phyloP scores from a whole-genome alignment of 176 grass and related monocot genomes.

The Typha latifolia region DNA sequence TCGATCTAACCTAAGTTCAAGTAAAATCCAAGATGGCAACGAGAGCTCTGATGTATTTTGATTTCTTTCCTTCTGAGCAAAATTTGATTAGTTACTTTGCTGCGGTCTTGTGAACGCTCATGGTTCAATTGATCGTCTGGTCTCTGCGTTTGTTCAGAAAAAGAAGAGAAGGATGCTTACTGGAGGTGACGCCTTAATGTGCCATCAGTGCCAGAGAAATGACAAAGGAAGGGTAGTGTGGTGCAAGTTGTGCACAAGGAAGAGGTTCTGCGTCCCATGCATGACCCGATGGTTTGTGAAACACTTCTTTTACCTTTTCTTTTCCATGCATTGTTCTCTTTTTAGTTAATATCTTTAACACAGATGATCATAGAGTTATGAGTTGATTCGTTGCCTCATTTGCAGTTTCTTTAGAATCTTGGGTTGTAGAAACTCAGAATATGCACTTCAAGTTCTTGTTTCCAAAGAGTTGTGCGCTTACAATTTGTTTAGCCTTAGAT shows the following conservation, averaged over 20 bases:
- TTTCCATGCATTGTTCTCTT: background rate
- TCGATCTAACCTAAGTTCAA: too few species aligned
- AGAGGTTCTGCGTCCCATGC: slow-evolving; percentile 43
- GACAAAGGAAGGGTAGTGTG: slow-evolving; percentile 44
- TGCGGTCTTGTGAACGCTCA: background rate
- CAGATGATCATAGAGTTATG: background rate
- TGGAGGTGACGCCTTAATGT: slow-evolving; percentile 40
- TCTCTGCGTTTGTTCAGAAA: slow-evolving; percentile 16
- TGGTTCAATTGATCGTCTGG: background rate
- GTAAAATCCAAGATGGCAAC: background rate
- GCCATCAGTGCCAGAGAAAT: slow-evolving; percentile 65
- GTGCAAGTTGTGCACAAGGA: slow-evolving; percentile 44
- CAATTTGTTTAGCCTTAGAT: too few species aligned
- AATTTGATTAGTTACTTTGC: background rate
- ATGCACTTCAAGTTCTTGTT: too few species aligned
- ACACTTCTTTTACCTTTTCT: background rate
- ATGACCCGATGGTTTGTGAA: slow-evolving; percentile 39
- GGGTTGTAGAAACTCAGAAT: too few species aligned
- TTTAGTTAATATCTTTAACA: background rate
- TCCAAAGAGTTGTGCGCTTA: too few species aligned
- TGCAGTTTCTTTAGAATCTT: too few species aligned
- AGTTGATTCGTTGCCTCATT: too few species aligned
- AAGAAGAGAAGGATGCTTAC: slow-evolving; percentile 23
- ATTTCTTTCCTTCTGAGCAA: background rate
- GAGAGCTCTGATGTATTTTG: background rate